These are phyloP conservation scores for Heliosperma pusillum DNA, from an alignment of 148 eudicot genomes.

Conservation along the genomic window DNA sequence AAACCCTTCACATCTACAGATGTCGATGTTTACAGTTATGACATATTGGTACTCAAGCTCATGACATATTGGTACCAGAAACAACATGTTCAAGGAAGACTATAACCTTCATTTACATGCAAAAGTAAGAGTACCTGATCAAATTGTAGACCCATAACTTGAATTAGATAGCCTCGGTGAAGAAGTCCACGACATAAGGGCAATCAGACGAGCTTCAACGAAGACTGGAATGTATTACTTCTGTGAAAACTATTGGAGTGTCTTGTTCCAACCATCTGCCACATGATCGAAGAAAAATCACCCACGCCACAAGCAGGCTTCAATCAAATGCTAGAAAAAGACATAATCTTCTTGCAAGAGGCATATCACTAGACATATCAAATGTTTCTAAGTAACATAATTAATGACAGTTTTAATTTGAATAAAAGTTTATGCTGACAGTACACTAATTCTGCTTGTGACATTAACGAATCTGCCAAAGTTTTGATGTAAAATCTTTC, in stretches of 20 bases:
- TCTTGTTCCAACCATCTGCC: conserved; percentile 17
- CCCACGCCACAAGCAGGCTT: conserved; percentile 1
- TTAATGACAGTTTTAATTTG: background rate
- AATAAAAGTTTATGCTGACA: background rate
- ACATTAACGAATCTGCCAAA: background rate
- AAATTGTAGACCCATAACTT: conserved; percentile 15
- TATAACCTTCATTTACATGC: too few relatives aligned
- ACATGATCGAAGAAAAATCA: conserved; percentile 7
- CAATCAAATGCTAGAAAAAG: background rate
- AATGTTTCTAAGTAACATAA: background rate
- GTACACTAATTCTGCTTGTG: background rate
- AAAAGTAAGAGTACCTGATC: conserved; percentile 12
- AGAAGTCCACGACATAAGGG: conserved; percentile 1
- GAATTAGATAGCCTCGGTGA: background rate
- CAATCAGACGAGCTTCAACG: background rate
- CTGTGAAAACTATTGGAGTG: conserved; percentile 5
- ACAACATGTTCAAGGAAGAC: too few relatives aligned
- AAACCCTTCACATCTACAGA: background rate
- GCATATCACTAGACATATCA: background rate
- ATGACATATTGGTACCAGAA: too few relatives aligned
- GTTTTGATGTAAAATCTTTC: too few relatives aligned
- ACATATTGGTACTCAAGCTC: too few relatives aligned
- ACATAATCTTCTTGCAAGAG: background rate
- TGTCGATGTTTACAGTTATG: too few relatives aligned
- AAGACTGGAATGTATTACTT: conserved; percentile 2